phyloP scores from a whole-genome alignment of 2,329 filamentous ascomycete species.

The Fusarium praegraminearum region DNA sequence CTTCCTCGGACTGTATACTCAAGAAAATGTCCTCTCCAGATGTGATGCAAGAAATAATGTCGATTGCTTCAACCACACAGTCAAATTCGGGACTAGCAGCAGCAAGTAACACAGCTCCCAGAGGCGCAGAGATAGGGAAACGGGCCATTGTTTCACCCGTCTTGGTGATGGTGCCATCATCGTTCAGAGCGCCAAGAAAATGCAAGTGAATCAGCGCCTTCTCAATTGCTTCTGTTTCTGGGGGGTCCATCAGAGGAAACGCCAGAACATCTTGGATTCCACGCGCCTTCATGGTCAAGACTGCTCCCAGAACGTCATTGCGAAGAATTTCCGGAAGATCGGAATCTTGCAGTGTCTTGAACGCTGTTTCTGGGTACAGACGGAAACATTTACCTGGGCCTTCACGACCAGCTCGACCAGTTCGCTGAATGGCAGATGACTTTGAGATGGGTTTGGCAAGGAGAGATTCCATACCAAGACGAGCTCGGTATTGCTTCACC shows the following conservation, averaged over 20 bases:
- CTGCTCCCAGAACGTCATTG: constrained; percentile 86
- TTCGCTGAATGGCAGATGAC: constrained; percentile 90
- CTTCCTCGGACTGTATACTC: constrained; percentile 69
- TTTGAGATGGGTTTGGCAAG: constrained; percentile 91
- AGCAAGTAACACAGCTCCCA: constrained; percentile 85
- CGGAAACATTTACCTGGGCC: constrained; percentile 89
- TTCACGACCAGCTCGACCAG: constrained; percentile 93
- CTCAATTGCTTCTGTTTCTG: constrained; percentile 80
- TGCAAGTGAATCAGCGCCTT: constrained; percentile 85
- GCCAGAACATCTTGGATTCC: constrained; percentile 83
- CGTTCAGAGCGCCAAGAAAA: constrained; percentile 79
- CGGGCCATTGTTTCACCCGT: constrained; percentile 82
- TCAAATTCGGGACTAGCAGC: constrained; percentile 76
- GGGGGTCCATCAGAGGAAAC: constrained; percentile 88
- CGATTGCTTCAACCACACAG: constrained; percentile 85
- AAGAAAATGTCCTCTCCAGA: constrained; percentile 73
- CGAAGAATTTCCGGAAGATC: constrained; percentile 91
- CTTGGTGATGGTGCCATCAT: constrained; percentile 78
- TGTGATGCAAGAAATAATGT: constrained; percentile 78
- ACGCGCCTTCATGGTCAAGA: constrained; percentile 93
- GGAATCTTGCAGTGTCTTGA: constrained; percentile 74
- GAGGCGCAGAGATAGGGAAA: constrained; percentile 83
- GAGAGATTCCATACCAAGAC: constrained; percentile 89
- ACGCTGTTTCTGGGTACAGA: constrained; percentile 86
- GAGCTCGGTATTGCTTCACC: constrained; percentile 87